These are phyloP conservation scores for Diaporthe citrichinensis DNA, from an alignment of 2,329 filamentous ascomycete species.

Conservation along the genomic window DNA sequence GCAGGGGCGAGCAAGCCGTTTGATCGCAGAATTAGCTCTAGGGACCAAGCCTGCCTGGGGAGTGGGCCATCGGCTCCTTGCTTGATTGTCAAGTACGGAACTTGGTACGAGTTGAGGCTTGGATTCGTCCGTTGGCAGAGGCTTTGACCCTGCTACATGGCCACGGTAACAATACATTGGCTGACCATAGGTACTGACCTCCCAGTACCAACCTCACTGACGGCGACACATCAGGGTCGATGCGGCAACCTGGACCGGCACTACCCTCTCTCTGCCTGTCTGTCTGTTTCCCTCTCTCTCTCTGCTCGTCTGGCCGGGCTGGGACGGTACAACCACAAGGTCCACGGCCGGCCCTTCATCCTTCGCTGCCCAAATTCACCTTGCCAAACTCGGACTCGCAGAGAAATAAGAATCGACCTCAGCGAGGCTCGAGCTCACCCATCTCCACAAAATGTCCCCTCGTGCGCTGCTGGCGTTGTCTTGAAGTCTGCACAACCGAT, in stretches of 20 bases:
- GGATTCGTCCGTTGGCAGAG: slow-evolving; percentile 30
- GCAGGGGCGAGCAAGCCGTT: slow-evolving; percentile 22
- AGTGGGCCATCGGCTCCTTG: slow-evolving; percentile 38
- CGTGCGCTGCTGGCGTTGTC: slow-evolving; percentile 57
- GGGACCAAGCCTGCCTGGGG: slow-evolving; percentile 23
- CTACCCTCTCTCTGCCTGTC: neutral
- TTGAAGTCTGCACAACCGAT: slow-evolving; percentile 60
- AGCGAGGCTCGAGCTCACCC: slow-evolving; percentile 51
- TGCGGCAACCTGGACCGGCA: slow-evolving; percentile 32
- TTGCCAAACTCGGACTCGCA: slow-evolving; percentile 40
- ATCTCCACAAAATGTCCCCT: slow-evolving; percentile 50
- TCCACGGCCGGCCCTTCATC: slow-evolving; percentile 37
- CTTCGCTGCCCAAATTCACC: slow-evolving; percentile 36
- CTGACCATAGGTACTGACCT: slow-evolving; percentile 36
- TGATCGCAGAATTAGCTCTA: slow-evolving; percentile 28
- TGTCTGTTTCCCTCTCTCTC: neutral
- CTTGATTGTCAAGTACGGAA: slow-evolving; percentile 42
- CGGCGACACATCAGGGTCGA: slow-evolving; percentile 29
- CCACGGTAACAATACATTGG: slow-evolving; percentile 30
- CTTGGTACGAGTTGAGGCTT: slow-evolving; percentile 31
- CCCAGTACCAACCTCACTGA: slow-evolving; percentile 35
- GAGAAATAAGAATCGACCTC: slow-evolving; percentile 44
- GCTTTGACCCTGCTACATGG: slow-evolving; percentile 36
- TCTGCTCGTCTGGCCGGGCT: slow-evolving; percentile 36
- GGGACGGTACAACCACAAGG: slow-evolving; percentile 39